A percentile compares a stretch with the other conserved stretches of the same genome.
Conservation (phyloP, 768 basidiomycete species). For the Paxillus rubicundulus region DNA sequence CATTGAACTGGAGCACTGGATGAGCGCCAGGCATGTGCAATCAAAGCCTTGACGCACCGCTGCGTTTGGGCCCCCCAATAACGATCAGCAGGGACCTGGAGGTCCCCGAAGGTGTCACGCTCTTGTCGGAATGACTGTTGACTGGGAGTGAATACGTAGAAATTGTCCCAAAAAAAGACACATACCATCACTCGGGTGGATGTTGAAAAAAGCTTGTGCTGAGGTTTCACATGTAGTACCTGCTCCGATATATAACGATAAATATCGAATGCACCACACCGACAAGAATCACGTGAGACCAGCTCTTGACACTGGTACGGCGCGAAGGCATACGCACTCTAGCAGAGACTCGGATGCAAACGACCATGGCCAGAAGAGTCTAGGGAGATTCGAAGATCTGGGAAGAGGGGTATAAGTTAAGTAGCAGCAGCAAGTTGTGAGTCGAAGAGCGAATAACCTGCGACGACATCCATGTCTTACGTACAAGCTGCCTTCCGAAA, state of each 20-base stretch:
- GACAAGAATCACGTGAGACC: constrained; percentile 22
- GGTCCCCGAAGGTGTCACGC: constrained; percentile 93
- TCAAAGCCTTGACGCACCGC: constrained; percentile 46
- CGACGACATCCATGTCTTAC: neutral
- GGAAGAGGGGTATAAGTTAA: neutral
- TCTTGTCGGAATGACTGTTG: constrained; percentile 67
- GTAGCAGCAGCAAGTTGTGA: too few relatives aligned
- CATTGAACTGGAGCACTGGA: constrained; percentile 56
- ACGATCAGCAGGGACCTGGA: constrained; percentile 80
- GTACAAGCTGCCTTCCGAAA: constrained; percentile 10
- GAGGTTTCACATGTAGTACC: constrained; percentile 4
- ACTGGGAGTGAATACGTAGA: constrained; percentile 23
- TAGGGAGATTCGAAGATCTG: neutral
- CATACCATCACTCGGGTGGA: constrained; percentile 38
- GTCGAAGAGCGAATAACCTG: too few relatives aligned
- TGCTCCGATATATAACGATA: neutral
- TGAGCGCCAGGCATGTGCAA: constrained; percentile 7
- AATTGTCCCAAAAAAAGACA: neutral
- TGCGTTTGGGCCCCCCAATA: constrained; percentile 99
- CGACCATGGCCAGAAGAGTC: constrained; percentile 3
- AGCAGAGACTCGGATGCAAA: constrained; percentile 5
- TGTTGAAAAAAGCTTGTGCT: constrained; percentile 25
- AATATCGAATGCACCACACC: too few relatives aligned
- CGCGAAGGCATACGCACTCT: constrained; percentile 8
- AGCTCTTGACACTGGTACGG: too few relatives aligned